A percentile compares a stretch with the other conserved stretches of the same genome.
Conservation (phyloP, 164 flowering plant species). For the Chimonanthus praecox region DNA sequence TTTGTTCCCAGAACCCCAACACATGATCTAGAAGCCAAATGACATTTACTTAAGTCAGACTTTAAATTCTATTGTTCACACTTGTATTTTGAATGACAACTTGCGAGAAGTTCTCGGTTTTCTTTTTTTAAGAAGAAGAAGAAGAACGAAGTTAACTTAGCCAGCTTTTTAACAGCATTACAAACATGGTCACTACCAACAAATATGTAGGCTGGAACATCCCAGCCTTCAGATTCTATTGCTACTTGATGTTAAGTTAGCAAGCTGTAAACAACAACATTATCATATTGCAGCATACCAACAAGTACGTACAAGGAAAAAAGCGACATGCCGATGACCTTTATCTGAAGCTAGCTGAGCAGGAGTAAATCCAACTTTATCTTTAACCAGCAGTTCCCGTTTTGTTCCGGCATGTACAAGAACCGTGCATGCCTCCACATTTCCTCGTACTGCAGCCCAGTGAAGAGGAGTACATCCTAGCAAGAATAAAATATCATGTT, state of each 20-base stretch:
- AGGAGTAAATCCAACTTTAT: constrained; percentile 83
- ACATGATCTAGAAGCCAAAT: no score
- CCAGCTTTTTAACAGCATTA: no score
- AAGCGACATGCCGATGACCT: constrained; percentile 88
- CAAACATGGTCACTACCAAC: no score
- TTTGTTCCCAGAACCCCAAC: no score
- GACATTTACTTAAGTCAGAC: no score
- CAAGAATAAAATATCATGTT: constrained; percentile 6
- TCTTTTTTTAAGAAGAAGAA: no score
- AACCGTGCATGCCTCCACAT: constrained; percentile 75
- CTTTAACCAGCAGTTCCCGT: constrained; percentile 66
- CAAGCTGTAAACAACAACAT: neutral
- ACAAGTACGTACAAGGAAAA: constrained; percentile 68
- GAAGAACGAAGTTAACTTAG: no score
- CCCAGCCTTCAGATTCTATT: neutral
- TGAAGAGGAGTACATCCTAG: constrained; percentile 94
- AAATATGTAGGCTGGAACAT: neutral
- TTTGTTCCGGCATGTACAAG: constrained; percentile 86
- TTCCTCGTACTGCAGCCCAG: constrained; percentile 90
- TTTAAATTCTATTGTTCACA: no score
- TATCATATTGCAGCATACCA: constrained; percentile 6
- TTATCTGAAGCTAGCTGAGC: constrained; percentile 82
- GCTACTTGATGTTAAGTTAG: neutral
- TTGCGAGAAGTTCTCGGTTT: no score
- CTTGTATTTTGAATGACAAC: no score